Percentiles rank a stretch among this genome's conserved stretches.
phyloP scores from a whole-genome alignment of 2,329 filamentous ascomycete species.

The Pseudodiploospora longispora region DNA sequence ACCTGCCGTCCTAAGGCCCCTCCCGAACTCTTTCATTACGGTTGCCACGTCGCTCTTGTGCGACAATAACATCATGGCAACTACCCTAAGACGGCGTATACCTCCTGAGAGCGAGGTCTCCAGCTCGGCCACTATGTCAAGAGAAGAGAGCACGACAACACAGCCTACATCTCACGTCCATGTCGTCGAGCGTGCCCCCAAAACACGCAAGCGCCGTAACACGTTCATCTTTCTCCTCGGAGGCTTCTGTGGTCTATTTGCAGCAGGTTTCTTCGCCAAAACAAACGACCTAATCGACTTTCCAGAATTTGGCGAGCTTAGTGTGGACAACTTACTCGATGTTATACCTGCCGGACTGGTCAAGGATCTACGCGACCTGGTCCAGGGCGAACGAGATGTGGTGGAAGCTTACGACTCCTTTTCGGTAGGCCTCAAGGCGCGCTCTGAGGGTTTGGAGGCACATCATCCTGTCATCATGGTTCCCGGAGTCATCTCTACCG shows the following conservation, averaged over 20 bases:
- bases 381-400: slow-evolving; percentile 75
- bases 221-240: slow-evolving; percentile 82
- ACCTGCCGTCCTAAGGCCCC: background rate
- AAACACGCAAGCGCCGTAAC: slow-evolving; percentile 62
- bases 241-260: slow-evolving; percentile 81
- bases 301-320: slow-evolving; percentile 60
- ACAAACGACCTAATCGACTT: slow-evolving; percentile 85
- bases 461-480: slow-evolving; percentile 94
- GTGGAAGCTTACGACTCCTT: slow-evolving; percentile 91
- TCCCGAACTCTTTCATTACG: background rate
- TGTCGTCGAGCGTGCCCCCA: slow-evolving; percentile 35
- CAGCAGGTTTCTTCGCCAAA: slow-evolving; percentile 82
- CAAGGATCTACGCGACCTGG: slow-evolving; percentile 75
- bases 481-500: slow-evolving; percentile 93
- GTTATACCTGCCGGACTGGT: slow-evolving; percentile 80
- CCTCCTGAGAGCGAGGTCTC: slow-evolving; percentile 15
- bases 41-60: slow-evolving; percentile 10
- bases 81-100: slow-evolving; percentile 26
- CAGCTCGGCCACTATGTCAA: slow-evolving; percentile 12
- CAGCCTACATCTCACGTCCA: slow-evolving; percentile 29
- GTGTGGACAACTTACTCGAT: slow-evolving; percentile 79
- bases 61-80: slow-evolving; percentile 18
- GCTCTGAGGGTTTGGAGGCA: slow-evolving; percentile 69
- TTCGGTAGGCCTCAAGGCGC: slow-evolving; percentile 76
- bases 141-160: slow-evolving; percentile 19